phyloP scores from a whole-genome alignment of 495 filamentous ascomycete species.

The Hypoxylon intermedium region DNA sequence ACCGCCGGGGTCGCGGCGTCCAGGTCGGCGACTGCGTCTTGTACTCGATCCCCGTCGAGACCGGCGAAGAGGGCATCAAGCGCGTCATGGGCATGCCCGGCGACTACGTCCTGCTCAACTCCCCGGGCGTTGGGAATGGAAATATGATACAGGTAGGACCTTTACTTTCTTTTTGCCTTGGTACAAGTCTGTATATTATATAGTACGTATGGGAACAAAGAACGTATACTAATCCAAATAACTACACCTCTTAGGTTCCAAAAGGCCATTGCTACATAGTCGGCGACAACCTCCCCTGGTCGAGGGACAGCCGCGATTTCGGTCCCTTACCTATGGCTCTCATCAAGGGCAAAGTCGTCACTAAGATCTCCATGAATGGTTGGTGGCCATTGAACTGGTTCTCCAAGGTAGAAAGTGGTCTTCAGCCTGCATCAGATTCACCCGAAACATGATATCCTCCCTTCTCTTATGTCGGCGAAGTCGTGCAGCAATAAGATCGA shows the following conservation, averaged over 20 bases:
- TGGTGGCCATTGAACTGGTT: conserved; percentile 61
- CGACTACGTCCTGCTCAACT: conserved; percentile 83
- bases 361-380: conserved; percentile 56
- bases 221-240: neutral
- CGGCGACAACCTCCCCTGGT: conserved; percentile 85
- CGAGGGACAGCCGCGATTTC: conserved; percentile 83
- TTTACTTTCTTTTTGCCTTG: neutral
- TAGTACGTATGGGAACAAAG: neutral
- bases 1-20: conserved; percentile 72
- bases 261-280: conserved; percentile 87
- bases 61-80: conserved; percentile 72
- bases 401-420: conserved; percentile 47
- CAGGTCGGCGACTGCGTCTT: conserved; percentile 82
- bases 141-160: conserved; percentile 78
- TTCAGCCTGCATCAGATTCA: conserved; percentile 24
- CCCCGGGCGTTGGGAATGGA: conserved; percentile 48
- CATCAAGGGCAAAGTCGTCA: conserved; percentile 85
- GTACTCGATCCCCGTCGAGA: conserved; percentile 74
- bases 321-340: conserved; percentile 85
- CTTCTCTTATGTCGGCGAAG: neutral
- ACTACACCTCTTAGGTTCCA: conserved; percentile 66
- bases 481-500: neutral
- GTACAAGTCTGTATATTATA: no score
- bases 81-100: conserved; percentile 85
- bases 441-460: conserved; percentile 5